These are phyloP conservation scores for Lactarius pseudohatsudake DNA, from an alignment of 768 basidiomycete genomes.

Conservation along the genomic window DNA sequence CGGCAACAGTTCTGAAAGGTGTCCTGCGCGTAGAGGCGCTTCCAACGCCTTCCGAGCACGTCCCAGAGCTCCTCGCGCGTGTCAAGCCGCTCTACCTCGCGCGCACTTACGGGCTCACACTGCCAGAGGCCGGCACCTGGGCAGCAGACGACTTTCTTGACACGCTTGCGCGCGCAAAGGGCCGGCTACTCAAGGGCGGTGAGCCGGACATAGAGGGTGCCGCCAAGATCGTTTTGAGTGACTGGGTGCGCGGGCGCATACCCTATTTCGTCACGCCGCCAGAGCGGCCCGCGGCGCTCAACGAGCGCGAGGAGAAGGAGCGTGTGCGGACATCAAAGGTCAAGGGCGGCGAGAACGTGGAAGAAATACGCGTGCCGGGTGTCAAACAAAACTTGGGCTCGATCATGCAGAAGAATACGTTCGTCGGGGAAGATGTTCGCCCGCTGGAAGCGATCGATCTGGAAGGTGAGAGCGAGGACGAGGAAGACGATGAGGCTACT, in stretches of 20 bases:
- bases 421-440: constrained; percentile 79
- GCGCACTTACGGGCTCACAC: constrained; percentile 73
- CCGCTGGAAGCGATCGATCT: constrained; percentile 54
- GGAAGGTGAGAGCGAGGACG: constrained; percentile 34
- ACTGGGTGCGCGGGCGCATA: constrained; percentile 97
- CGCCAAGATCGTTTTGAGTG: constrained; percentile 91
- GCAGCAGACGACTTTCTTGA: constrained; percentile 78
- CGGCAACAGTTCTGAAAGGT: constrained; percentile 91
- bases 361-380: constrained; percentile 45
- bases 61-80: constrained; percentile 81
- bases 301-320: constrained; percentile 54
- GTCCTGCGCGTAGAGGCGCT: constrained; percentile 96
- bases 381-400: constrained; percentile 86
- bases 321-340: constrained; percentile 44
- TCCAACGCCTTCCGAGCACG: constrained; percentile 88
- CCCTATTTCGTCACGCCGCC: constrained; percentile 96
- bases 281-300: constrained; percentile 71
- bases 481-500: constrained; percentile 44
- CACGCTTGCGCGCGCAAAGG: constrained; percentile 85
- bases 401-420: constrained; percentile 86
- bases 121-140: constrained; percentile 61
- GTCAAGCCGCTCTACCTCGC: constrained; percentile 93
- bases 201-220: constrained; percentile 92
- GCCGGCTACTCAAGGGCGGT: constrained; percentile 88
- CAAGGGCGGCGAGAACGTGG: constrained; percentile 38